These are phyloP conservation scores for Xerocomellus chrysenteron DNA, from an alignment of 768 basidiomycete species.

Conservation along the genomic window DNA sequence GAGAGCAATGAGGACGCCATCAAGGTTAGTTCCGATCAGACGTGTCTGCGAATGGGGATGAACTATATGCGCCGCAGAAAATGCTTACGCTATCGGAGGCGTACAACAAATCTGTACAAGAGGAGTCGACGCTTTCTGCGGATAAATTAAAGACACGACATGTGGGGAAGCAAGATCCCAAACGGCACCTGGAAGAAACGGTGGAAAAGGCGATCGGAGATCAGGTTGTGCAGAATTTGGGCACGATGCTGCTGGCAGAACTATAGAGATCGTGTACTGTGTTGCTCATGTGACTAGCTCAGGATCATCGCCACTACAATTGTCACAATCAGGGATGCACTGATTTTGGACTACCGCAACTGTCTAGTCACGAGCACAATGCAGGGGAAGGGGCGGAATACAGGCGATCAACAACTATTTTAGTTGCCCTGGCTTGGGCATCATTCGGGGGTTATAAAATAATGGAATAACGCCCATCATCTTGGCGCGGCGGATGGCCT, in stretches of 20 bases:
- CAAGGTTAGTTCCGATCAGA: constrained; percentile 60
- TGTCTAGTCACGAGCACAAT: neutral
- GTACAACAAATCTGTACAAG: constrained; percentile 98
- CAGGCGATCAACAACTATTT: neutral
- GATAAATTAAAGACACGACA: constrained; percentile 97
- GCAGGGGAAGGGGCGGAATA: neutral
- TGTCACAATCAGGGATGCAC: constrained; percentile 9
- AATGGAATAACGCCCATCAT: constrained; percentile 86
- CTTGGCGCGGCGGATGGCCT: constrained; percentile 85
- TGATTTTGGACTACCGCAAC: neutral
- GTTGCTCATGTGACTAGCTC: constrained; percentile 1
- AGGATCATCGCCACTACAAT: neutral
- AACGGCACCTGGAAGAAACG: constrained; percentile 94
- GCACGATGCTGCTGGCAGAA: constrained; percentile 93
- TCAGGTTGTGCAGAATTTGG: constrained; percentile 93
- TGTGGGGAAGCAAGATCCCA: constrained; percentile 97
- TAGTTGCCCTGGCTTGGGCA: constrained; percentile 20
- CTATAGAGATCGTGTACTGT: constrained; percentile 44
- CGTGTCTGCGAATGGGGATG: constrained; percentile 16
- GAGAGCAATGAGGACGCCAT: constrained; percentile 89
- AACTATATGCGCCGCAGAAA: constrained; percentile 33
- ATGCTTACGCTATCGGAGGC: constrained; percentile 92
- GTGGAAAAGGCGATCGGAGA: constrained; percentile 98
- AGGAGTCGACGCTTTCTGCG: constrained; percentile 91
- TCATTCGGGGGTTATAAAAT: constrained; percentile 32